Conservation (phyloP, 2,329 filamentous ascomycete species). For the Penicillium janthinellum region DNA sequence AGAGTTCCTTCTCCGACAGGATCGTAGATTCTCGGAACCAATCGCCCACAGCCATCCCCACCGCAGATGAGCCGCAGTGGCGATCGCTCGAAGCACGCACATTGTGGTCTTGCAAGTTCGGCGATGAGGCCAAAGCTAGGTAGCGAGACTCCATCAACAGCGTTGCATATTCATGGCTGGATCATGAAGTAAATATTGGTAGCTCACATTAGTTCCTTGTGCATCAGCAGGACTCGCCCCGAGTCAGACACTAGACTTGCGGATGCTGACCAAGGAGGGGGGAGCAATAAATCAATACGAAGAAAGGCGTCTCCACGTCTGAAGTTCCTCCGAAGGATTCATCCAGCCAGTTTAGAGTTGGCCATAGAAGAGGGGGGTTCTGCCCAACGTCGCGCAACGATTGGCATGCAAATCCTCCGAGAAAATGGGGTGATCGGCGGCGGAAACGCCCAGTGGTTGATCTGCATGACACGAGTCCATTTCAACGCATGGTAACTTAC, state of each 20-base stretch:
- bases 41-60: constrained; percentile 29
- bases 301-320: not conserved
- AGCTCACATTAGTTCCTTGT: not conserved
- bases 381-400: constrained; percentile 30
- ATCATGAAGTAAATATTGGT: not conserved
- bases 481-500: no score
- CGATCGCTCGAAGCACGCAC: constrained; percentile 21
- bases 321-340: not conserved
- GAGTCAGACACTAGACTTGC: not conserved
- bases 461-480: constrained; percentile 24
- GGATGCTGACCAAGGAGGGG: constrained; percentile 4
- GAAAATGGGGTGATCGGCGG: constrained; percentile 34
- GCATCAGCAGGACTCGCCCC: not conserved
- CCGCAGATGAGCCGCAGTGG: constrained; percentile 30
- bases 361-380: constrained; percentile 18
- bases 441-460: constrained; percentile 36
- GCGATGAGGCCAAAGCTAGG: not conserved
- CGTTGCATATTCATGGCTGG: not conserved
- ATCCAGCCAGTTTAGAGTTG: constrained; percentile 26
- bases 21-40: constrained; percentile 35
- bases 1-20: constrained; percentile 4
- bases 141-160: not conserved
- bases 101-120: constrained; percentile 7
- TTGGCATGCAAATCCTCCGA: constrained; percentile 37
- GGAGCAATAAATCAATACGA: not conserved